Conservation (phyloP, 768 basidiomycete genomes). For the Russula sp. region DNA sequence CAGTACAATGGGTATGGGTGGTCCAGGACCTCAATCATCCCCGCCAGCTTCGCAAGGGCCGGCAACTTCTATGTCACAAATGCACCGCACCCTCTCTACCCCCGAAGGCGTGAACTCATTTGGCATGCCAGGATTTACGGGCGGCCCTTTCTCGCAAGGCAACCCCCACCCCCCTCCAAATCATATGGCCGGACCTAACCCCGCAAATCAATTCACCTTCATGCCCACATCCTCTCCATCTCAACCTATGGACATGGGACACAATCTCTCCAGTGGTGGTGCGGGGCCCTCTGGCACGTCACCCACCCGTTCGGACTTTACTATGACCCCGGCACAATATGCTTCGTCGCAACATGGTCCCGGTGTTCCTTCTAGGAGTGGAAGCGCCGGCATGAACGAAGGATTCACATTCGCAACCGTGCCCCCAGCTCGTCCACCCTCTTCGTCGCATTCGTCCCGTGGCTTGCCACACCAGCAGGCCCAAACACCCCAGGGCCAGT, state of each 20-base stretch:
- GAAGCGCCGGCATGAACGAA: slow-evolving; percentile 25
- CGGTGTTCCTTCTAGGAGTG: slow-evolving; percentile 17
- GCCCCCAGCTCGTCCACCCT: slow-evolving; percentile 31
- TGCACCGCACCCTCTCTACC: slow-evolving; percentile 14
- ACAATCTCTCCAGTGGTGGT: slow-evolving; percentile 35
- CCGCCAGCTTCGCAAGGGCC: slow-evolving; percentile 14
- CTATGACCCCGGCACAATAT: slow-evolving; percentile 59
- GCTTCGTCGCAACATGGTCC: slow-evolving; percentile 46
- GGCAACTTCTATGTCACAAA: slow-evolving; percentile 11
- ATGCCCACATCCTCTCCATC: slow-evolving; percentile 44
- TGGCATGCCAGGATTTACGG: slow-evolving; percentile 6
- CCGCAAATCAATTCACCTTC: slow-evolving; percentile 34
- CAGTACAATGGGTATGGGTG: slow-evolving; percentile 6
- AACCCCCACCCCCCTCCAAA: slow-evolving; percentile 25
- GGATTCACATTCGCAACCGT: slow-evolving; percentile 35
- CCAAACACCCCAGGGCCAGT: slow-evolving; percentile 8
- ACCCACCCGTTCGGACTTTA: slow-evolving; percentile 40
- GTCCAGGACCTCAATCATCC: slow-evolving; percentile 13
- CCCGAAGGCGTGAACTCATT: slow-evolving; percentile 12
- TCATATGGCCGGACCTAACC: slow-evolving; percentile 9
- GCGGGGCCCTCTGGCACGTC: slow-evolving; percentile 34
- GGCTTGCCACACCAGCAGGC: slow-evolving; percentile 11
- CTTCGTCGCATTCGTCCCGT: slow-evolving; percentile 31
- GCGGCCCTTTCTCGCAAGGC: slow-evolving; percentile 28
- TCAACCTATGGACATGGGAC: slow-evolving; percentile 39